These are phyloP conservation scores for Alternaria dauci DNA, from an alignment of 2,329 filamentous ascomycete genomes.

Conservation along the genomic window DNA sequence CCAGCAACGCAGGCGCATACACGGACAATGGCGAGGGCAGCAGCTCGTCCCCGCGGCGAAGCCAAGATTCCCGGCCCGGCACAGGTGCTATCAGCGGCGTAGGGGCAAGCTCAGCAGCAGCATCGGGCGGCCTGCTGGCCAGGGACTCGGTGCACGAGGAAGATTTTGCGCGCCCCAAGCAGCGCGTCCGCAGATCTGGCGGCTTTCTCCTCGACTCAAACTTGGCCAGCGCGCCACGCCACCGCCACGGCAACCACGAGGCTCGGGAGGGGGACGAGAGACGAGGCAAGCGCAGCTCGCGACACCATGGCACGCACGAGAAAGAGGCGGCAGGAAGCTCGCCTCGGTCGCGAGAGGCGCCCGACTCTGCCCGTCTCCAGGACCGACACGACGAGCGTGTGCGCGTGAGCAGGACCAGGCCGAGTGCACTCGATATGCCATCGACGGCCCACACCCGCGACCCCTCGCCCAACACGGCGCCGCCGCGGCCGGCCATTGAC, in stretches of 20 bases:
- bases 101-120: not conserved
- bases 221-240: constrained; percentile 41
- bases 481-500: constrained; percentile 70
- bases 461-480: constrained; percentile 15
- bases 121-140: constrained; percentile 27
- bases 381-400: constrained; percentile 19
- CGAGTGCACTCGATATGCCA: constrained; percentile 13
- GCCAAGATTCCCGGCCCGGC: constrained; percentile 25
- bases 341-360: constrained; percentile 31
- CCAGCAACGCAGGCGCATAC: constrained; percentile 34
- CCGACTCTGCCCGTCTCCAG: constrained; percentile 14
- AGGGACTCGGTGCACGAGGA: constrained; percentile 39
- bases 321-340: constrained; percentile 36
- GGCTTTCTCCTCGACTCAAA: constrained; percentile 58
- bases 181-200: constrained; percentile 46
- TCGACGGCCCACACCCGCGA: constrained; percentile 18
- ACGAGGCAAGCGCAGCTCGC: constrained; percentile 51
- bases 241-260: constrained; percentile 37
- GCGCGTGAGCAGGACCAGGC: constrained; percentile 33
- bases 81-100: constrained; percentile 17
- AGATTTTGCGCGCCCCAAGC: constrained; percentile 44
- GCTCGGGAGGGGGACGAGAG: constrained; percentile 37
- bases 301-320: constrained; percentile 41
- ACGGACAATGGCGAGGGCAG: constrained; percentile 40
- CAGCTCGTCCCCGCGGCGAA: constrained; percentile 37